These are phyloP conservation scores for Phytopythium ostracodes DNA, from an alignment of 352 stramenopile species.

Conservation along the genomic window DNA sequence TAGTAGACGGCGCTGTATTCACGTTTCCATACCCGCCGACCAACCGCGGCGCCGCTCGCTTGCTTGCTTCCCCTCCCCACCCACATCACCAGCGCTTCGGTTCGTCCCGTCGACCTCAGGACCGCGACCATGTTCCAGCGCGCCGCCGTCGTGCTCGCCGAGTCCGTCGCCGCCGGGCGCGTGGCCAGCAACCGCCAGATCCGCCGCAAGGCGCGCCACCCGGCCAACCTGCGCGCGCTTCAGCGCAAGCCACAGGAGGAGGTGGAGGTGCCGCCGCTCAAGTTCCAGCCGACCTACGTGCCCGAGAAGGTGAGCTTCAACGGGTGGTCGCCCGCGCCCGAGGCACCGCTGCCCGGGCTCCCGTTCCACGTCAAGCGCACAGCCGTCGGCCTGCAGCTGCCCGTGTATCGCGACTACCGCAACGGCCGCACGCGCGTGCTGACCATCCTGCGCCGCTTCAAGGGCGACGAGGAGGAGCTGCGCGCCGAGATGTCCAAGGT, in stretches of 20 bases:
- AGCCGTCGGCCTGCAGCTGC: constrained; percentile 68
- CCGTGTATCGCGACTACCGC: constrained; percentile 83
- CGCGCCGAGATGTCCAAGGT: constrained; percentile 83
- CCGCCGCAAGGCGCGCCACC: constrained; percentile 76
- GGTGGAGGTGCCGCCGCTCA: constrained; percentile 62
- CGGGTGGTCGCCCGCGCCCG: constrained; percentile 75
- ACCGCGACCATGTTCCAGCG: constrained; percentile 55
- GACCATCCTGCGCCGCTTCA: constrained; percentile 80
- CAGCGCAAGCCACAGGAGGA: constrained; percentile 55
- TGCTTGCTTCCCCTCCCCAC: neutral
- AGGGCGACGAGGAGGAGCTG: constrained; percentile 75
- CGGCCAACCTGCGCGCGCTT: constrained; percentile 58
- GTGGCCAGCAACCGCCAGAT: constrained; percentile 85
- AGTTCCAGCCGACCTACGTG: constrained; percentile 79
- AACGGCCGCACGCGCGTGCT: constrained; percentile 86
- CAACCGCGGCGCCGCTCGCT: constrained; percentile 13
- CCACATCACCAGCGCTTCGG: constrained; percentile 1
- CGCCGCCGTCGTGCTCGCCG: constrained; percentile 42
- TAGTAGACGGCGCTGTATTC: neutral
- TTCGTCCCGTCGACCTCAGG: neutral
- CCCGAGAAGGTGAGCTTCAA: constrained; percentile 87
- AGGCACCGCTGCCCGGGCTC: constrained; percentile 51
- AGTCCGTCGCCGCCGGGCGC: constrained; percentile 39
- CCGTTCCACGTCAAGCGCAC: constrained; percentile 84
- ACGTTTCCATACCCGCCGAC: neutral